phyloP scores from a whole-genome alignment of 1,284 basidiomycete genomes.

The Marasmius sp. region DNA sequence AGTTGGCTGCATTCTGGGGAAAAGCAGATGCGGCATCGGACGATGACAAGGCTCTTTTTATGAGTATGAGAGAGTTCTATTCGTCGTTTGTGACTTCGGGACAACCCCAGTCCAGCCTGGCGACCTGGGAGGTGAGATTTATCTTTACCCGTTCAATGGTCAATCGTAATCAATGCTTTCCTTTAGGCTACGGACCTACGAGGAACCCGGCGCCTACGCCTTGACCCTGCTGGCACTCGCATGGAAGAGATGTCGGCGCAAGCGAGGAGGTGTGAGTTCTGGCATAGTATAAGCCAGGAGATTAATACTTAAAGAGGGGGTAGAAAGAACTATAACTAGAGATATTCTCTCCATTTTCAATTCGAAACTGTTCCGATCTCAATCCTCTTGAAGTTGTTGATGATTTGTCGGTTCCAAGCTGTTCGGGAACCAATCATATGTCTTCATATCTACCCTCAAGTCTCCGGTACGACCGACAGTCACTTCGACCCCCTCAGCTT shows the following conservation, averaged over 20 bases:
- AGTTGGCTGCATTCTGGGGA: slow-evolving; percentile 8
- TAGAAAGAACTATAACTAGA: too few relatives aligned
- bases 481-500: slow-evolving; percentile 74
- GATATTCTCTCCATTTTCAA: too few relatives aligned
- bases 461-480: slow-evolving; percentile 40
- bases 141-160: not conserved
- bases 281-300: slow-evolving; percentile 13
- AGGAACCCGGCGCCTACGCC: slow-evolving; percentile 6
- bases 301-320: slow-evolving; percentile 8
- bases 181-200: not conserved
- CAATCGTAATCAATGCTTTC: not conserved
- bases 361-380: not conserved
- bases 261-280: slow-evolving; percentile 12
- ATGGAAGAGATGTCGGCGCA: slow-evolving; percentile 11
- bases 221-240: slow-evolving; percentile 7
- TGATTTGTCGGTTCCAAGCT: not conserved
- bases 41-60: slow-evolving; percentile 8
- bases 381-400: not conserved
- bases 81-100: slow-evolving; percentile 11
- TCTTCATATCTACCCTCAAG: slow-evolving; percentile 36
- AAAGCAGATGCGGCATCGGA: not conserved
- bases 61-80: slow-evolving; percentile 10
- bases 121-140: slow-evolving; percentile 6
- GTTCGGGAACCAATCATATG: slow-evolving; percentile 46
- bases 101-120: not conserved